phyloP scores from a whole-genome alignment of 2,329 filamentous ascomycete species.

The Lecanicillium sp. region DNA sequence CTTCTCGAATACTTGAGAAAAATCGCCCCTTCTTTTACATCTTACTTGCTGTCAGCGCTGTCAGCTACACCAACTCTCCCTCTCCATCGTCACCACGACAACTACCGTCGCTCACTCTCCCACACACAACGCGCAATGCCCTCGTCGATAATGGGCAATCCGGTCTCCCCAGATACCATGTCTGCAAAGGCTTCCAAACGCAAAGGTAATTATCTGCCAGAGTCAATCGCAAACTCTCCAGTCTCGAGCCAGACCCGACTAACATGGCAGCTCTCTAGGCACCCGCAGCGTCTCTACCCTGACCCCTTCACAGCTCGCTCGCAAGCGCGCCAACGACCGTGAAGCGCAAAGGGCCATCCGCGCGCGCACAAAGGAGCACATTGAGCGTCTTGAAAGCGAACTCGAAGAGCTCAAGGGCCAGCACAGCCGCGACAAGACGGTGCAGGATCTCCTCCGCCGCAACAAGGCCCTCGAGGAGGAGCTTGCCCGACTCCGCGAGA shows the following conservation, averaged over 20 bases:
- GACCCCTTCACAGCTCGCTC: slow-evolving; percentile 78
- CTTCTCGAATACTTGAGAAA: not conserved
- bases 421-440: slow-evolving; percentile 39
- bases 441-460: slow-evolving; percentile 41
- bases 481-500: slow-evolving; percentile 35
- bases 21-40: not conserved
- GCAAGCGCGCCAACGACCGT: slow-evolving; percentile 86
- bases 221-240: no score
- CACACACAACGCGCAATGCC: slow-evolving; percentile 3
- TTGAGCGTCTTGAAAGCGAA: slow-evolving; percentile 67
- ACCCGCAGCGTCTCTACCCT: slow-evolving; percentile 78
- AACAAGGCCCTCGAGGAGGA: slow-evolving; percentile 48
- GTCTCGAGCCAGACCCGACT: not conserved
- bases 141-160: slow-evolving; percentile 27
- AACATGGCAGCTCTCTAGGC: slow-evolving; percentile 25
- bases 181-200: slow-evolving; percentile 32
- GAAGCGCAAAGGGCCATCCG: slow-evolving; percentile 84
- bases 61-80: slow-evolving; percentile 22
- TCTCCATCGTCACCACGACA: slow-evolving; percentile 1
- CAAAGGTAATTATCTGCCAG: no score
- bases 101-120: slow-evolving; percentile 6
- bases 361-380: slow-evolving; percentile 78
- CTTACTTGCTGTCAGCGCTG: slow-evolving; percentile 8
- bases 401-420: slow-evolving; percentile 60
- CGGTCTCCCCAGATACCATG: slow-evolving; percentile 32